These are phyloP conservation scores for Oehlia diaphana DNA, from an alignment of 192 early-diverging fungal species.

Conservation along the genomic window DNA sequence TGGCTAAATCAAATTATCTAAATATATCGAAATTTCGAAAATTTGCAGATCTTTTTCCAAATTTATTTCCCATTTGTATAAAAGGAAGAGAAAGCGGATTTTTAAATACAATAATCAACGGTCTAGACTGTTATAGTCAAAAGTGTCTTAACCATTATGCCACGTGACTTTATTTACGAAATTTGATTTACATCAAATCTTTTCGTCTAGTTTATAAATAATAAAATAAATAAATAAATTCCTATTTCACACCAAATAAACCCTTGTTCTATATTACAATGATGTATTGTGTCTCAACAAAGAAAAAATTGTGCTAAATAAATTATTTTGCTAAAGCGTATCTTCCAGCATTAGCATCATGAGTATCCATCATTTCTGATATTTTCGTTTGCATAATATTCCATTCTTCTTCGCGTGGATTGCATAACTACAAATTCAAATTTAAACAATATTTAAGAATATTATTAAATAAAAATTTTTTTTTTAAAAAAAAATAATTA, in stretches of 20 bases:
- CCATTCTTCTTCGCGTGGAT: constrained; percentile 19
- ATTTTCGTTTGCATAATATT: constrained; percentile 15
- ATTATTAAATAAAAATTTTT: too few species aligned
- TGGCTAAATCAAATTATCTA: not conserved
- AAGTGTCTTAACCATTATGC: too few species aligned
- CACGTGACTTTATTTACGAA: too few species aligned
- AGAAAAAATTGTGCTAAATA: not conserved
- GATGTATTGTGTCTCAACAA: not conserved
- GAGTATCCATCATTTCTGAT: constrained; percentile 8
- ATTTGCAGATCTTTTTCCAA: too few species aligned
- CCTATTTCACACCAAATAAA: not conserved
- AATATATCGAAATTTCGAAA: not conserved
- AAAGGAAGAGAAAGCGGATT: not conserved
- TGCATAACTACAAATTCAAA: constrained; percentile 5
- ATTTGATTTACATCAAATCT: too few species aligned
- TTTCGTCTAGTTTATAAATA: not conserved
- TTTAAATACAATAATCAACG: too few species aligned
- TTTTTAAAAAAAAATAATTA: not conserved
- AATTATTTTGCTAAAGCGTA: constrained; percentile 10
- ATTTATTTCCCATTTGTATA: not conserved
- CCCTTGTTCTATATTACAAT: not conserved
- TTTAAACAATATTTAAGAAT: not conserved
- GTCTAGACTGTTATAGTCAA: too few species aligned
- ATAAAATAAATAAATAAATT: not conserved
- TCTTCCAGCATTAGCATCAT: not conserved